Conservation (phyloP, 2,329 filamentous ascomycete species). For the Mycosphaerella sp. region DNA sequence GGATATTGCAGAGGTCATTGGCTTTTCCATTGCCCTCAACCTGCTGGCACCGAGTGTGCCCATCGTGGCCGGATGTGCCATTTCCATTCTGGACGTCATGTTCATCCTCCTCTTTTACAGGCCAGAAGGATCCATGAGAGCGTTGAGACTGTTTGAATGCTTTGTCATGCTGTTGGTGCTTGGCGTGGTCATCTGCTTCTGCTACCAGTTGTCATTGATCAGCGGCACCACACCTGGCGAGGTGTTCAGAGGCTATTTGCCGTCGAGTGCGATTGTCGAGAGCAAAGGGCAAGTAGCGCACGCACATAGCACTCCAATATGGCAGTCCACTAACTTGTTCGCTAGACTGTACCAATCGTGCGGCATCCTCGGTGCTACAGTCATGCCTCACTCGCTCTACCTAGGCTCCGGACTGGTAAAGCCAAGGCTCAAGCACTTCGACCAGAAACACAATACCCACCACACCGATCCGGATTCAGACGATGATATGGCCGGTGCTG, state of each 20-base stretch:
- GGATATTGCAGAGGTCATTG: slow-evolving; percentile 60
- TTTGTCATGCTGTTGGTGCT: slow-evolving; percentile 59
- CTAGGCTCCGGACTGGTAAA: slow-evolving; percentile 65
- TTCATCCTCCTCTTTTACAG: slow-evolving; percentile 61
- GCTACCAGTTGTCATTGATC: slow-evolving; percentile 61
- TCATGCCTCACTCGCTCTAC: slow-evolving; percentile 64
- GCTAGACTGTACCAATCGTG: slow-evolving; percentile 59
- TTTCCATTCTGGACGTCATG: slow-evolving; percentile 63
- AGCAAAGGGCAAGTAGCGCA: slow-evolving; percentile 43
- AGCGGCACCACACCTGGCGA: slow-evolving; percentile 49
- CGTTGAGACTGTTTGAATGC: slow-evolving; percentile 57
- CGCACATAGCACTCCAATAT: background rate
- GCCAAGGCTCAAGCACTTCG: slow-evolving; percentile 58
- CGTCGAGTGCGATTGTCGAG: slow-evolving; percentile 53
- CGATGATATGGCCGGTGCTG: slow-evolving; percentile 13
- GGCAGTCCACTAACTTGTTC: background rate
- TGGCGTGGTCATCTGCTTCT: slow-evolving; percentile 65
- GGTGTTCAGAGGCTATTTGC: slow-evolving; percentile 60
- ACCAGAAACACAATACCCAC: slow-evolving; percentile 51
- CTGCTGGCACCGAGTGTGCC: slow-evolving; percentile 55
- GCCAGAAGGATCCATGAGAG: slow-evolving; percentile 51
- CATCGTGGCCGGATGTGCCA: slow-evolving; percentile 60
- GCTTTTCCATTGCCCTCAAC: slow-evolving; percentile 63
- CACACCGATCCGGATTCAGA: slow-evolving; percentile 30
- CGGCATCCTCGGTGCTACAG: slow-evolving; percentile 69